Conservation (phyloP, 495 filamentous ascomycete species). For the Hypoxylon intermedium region DNA sequence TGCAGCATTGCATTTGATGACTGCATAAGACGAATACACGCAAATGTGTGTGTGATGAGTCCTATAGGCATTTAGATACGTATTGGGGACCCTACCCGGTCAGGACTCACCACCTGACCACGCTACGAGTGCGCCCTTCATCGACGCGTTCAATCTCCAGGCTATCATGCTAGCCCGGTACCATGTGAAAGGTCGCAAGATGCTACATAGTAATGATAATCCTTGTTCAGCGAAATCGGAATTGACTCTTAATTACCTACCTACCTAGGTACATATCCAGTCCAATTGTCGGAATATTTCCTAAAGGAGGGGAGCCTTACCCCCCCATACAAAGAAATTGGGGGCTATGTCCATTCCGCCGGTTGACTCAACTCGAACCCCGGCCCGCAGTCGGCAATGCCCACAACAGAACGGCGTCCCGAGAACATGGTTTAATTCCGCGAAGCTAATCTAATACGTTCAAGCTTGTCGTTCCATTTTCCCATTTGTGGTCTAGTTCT, state of each 20-base stretch:
- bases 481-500: slow-evolving; percentile 9
- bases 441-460: slow-evolving; percentile 9
- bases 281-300: background rate
- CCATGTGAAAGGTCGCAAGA: slow-evolving; percentile 4
- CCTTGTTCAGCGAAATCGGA: slow-evolving; percentile 21
- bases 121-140: background rate
- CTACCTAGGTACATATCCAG: no score
- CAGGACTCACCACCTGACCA: background rate
- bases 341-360: slow-evolving; percentile 8
- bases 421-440: background rate
- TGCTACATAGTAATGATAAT: background rate
- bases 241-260: background rate
- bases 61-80: background rate
- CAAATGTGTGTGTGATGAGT: background rate
- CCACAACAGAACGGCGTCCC: background rate
- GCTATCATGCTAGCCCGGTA: background rate
- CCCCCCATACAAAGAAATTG: background rate
- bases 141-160: slow-evolving; percentile 12
- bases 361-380: slow-evolving; percentile 25
- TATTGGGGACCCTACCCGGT: background rate
- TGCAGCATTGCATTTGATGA: slow-evolving; percentile 7
- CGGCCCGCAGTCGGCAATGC: slow-evolving; percentile 5
- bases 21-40: no score
- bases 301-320: background rate
- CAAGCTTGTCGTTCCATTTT: slow-evolving; percentile 16